Evolutionary conservation across 2,329 filamentous ascomycete genomes (phyloP), one percentile per base, ranked within the genome.

Genomic region (Orbilia ellipsospora): DNA sequence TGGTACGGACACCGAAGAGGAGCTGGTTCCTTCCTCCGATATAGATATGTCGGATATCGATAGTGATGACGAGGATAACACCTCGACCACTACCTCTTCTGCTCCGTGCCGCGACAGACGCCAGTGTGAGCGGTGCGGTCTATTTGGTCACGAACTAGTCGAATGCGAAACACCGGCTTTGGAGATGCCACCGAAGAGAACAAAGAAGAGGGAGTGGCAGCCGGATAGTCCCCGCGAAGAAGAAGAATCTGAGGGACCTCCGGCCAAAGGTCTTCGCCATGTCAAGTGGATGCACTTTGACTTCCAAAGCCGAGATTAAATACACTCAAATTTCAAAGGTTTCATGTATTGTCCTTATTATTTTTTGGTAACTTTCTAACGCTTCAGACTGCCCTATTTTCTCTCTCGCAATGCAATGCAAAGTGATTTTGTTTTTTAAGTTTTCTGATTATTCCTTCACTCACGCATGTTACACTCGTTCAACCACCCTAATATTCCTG

Each of bases 221-320:
- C 72, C 72, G 3, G 72, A 64, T 18, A 75, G 64, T 51, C 72
- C 72, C 13, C 56, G 28, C 28, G 62, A 67, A 42, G 73, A 77
- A 52, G 50, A 55, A 52, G 23, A 28, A 26, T n/a, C 48, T 8
- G 66, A 77, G 54, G 73, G 66, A 6, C 73, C 73, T 55, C 73
- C 73, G 44, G 60, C 62, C 6, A 77, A 77, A 56, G 73, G 73
- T n/a, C 36, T 77, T 23, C 62, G 73, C 20, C 73, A 77, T 42
- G 73, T 77, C 62, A 77, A 77, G 40, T 77, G 73, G 73, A 70
- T 77, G 73, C 61, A 72, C 18, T 70, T 70, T 20, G 67, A 61
- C 40, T 72, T 72, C 59, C 61, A 57, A n/a, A 72, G 59, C 26
- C 48, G 66, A 48, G 31, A 28, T 50, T 66, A 61, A 63, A 42